Evolutionary conservation across 2,329 filamentous ascomycete species (phyloP), one percentile per base, ranked within the genome.

Genomic region (Colletotrichum coccodes): DNA sequence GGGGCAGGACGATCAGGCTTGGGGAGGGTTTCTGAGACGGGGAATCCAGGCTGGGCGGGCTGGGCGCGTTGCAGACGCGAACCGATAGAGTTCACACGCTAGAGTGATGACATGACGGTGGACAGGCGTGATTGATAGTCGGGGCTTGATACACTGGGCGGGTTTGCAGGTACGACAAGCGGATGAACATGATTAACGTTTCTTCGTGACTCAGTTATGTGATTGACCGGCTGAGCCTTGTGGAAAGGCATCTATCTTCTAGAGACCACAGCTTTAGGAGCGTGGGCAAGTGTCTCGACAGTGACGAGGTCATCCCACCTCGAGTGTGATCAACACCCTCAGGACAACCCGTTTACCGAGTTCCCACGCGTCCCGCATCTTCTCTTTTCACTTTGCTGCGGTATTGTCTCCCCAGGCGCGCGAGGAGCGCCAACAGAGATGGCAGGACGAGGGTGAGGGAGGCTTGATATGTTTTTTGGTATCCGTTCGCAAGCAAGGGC

Each of bases 1-100:
- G 90, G 30, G 95, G 95, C 1, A 87, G 92, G 71, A 92, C 89
- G 4, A 85, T 97, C 68, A 81, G 85, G 75, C 61, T 85, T 21
- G 89, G 89, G 21, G 89, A 90, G 77, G 89, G 89, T 0, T 91
- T 90, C 75, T 91, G 72, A 74, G 49, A 49, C 32, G 32, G 34
- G 12, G 21, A 38, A n/a, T 6, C 38, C 28, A n/a, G 52, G 52
- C 52, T 56, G 23, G 34, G 52, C 52, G 34, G 53, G 9, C 53
- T 42, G 34, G 53, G 54, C 54, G 11, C 3, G 54, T 44, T 44
- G 54, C 54, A 44, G 54, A 23, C 14, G 6, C 54, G 18, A 28
- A 23, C 32, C 34, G 21, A 32, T 9, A 18, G 21, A 23, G 7
- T n/a, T 21, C 2, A 3, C 1, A 16, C n/a, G n/a, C n/a, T n/a